Conservation (phyloP, 2,329 filamentous ascomycete species). For the Eutypa lata region DNA sequence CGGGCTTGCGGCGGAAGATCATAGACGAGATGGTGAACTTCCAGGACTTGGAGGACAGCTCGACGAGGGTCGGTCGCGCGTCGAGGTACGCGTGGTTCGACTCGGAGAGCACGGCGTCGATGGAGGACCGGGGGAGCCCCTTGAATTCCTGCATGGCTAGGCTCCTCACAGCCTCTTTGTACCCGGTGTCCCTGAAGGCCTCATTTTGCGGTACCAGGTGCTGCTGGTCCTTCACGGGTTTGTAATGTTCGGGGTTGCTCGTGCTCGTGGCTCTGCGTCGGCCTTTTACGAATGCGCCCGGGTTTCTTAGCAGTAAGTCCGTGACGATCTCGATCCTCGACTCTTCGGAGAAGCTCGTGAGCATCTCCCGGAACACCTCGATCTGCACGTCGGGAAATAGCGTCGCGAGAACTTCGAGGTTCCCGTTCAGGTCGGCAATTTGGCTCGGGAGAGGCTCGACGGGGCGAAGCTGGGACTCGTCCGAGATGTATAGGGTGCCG, state of each 20-base stretch:
- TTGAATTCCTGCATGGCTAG: conserved; percentile 74
- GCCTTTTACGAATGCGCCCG: conserved; percentile 67
- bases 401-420: conserved; percentile 64
- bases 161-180: conserved; percentile 66
- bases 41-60: conserved; percentile 72
- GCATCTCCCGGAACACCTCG: conserved; percentile 80
- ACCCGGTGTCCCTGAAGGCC: conserved; percentile 63
- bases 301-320: conserved; percentile 71
- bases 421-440: conserved; percentile 66
- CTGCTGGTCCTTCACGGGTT: conserved; percentile 22
- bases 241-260: conserved; percentile 6
- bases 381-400: conserved; percentile 80
- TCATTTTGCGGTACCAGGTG: conserved; percentile 54
- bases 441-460: conserved; percentile 54
- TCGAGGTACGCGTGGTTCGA: conserved; percentile 76
- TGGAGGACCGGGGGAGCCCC: conserved; percentile 67
- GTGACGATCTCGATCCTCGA: conserved; percentile 75
- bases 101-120: conserved; percentile 76
- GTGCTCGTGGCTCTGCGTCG: conserved; percentile 47
- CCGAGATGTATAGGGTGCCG: conserved; percentile 48
- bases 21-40: conserved; percentile 69
- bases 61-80: conserved; percentile 66
- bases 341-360: conserved; percentile 70
- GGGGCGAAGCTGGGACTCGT: conserved; percentile 51
- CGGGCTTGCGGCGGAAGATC: conserved; percentile 62